Evolutionary conservation across 176 grass and related monocot species (phyloP).

Genomic region (Aegilops bicornis): DNA sequence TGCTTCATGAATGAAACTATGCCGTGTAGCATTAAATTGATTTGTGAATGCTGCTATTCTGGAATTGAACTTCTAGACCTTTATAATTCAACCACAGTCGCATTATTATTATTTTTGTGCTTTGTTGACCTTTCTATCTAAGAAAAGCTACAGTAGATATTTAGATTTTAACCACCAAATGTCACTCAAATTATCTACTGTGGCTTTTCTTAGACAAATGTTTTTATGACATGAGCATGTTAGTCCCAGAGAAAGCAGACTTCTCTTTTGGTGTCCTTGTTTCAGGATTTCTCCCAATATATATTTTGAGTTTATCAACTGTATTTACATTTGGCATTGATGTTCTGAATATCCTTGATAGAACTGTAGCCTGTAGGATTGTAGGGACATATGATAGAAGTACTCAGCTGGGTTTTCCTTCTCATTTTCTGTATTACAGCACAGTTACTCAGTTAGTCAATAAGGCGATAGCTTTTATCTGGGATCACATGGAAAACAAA

Average conservation of each 20-base stretch:
- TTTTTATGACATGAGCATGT: background rate
- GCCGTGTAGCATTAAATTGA: background rate
- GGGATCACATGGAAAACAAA: background rate
- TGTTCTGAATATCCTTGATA: constrained; percentile 14
- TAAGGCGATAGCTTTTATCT: background rate
- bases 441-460: background rate
- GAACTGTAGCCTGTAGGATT: background rate
- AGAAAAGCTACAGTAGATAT: background rate
- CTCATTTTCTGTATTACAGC: constrained; percentile 6
- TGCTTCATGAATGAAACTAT: background rate
- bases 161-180: background rate
- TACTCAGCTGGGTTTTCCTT: background rate
- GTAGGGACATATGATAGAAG: background rate
- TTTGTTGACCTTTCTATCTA: background rate
- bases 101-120: background rate
- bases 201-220: too few species aligned
- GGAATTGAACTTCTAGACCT: background rate
- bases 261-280: background rate
- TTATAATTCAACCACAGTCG: background rate
- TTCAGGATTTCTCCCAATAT: background rate
- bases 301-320: background rate
- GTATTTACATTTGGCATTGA: background rate
- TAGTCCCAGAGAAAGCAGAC: background rate
- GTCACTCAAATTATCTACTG: constrained; percentile 2
- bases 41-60: background rate